phyloP scores from a whole-genome alignment of 1,284 basidiomycete species.

The Trametes versicolor region DNA sequence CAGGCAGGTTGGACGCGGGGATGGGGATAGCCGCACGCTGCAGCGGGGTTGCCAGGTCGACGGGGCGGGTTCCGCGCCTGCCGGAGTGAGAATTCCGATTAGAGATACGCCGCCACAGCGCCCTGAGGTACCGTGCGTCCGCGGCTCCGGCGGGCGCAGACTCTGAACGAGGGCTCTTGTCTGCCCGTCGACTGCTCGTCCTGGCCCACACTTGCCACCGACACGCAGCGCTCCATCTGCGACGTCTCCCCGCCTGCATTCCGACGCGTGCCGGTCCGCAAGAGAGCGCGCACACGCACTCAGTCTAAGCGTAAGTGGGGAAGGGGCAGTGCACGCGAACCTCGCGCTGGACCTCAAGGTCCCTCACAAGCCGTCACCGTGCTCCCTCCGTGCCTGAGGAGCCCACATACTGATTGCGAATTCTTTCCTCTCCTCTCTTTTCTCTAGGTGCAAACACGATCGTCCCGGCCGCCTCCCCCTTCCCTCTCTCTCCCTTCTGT shows the following conservation, averaged over 20 bases:
- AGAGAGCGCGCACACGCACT: background rate
- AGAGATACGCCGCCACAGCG: background rate
- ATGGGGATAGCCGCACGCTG: slow-evolving; percentile 17
- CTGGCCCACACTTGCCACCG: background rate
- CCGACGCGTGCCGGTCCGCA: slow-evolving; percentile 15
- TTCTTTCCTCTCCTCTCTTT: background rate
- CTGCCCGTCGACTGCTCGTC: background rate
- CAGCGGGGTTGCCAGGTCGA: slow-evolving; percentile 21
- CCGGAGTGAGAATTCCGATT: slow-evolving; percentile 9
- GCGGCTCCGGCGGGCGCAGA: slow-evolving; percentile 4
- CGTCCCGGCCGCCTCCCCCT: background rate
- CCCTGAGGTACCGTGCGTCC: background rate
- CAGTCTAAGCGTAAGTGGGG: slow-evolving; percentile 18
- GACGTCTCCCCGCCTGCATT: slow-evolving; percentile 13
- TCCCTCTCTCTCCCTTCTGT: background rate
- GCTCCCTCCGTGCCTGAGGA: slow-evolving; percentile 20
- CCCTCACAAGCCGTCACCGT: slow-evolving; percentile 6
- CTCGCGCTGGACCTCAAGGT: slow-evolving; percentile 3
- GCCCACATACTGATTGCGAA: slow-evolving; percentile 18
- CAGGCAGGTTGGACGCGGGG: slow-evolving; percentile 24
- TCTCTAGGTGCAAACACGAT: background rate
- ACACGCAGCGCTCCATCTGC: background rate
- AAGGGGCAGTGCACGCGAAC: slow-evolving; percentile 20
- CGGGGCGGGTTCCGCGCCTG: slow-evolving; percentile 17
- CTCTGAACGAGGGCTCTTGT: background rate